Percentiles rank a stretch among this genome's conserved stretches.
Evolutionary conservation across 768 basidiomycete species (phyloP).

Genomic region (Mrakia gelida): DNA sequence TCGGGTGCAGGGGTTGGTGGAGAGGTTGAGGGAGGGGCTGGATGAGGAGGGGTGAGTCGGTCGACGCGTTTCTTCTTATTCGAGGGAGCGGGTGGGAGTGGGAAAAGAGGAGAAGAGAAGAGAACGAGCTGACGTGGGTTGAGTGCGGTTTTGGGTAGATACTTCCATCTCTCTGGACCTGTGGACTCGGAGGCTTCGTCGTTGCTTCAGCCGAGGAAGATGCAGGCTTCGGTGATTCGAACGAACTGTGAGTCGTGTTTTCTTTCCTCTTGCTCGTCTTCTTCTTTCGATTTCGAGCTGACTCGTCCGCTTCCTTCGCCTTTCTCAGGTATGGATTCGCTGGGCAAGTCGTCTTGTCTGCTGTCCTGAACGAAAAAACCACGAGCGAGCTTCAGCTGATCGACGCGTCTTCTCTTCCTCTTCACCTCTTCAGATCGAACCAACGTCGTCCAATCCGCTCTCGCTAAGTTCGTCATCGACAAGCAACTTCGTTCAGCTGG

Average conservation of each 20-base stretch:
- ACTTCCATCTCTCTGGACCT: conserved; percentile 59
- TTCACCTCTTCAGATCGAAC: conserved; percentile 74
- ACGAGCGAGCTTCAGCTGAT: neutral
- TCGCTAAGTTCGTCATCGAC: conserved; percentile 80
- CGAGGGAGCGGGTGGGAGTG: no score
- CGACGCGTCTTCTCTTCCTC: neutral
- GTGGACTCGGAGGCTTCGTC: neutral
- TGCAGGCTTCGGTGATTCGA: conserved; percentile 23
- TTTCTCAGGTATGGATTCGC: conserved; percentile 29
- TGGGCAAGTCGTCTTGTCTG: neutral
- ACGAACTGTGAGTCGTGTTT: conserved; percentile 19
- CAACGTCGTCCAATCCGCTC: conserved; percentile 87
- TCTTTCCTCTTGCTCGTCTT: neutral
- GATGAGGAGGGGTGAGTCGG: conserved; percentile 67
- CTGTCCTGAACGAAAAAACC: neutral
- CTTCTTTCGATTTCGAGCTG: neutral
- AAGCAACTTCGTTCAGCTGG: conserved; percentile 69
- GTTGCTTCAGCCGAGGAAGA: neutral
- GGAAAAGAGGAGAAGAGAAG: neutral
- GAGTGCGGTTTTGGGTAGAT: conserved; percentile 49
- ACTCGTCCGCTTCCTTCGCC: neutral
- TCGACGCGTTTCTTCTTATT: neutral
- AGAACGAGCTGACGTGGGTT: neutral
- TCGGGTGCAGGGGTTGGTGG: conserved; percentile 75
- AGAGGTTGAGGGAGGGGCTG: conserved; percentile 54